Conservation (phyloP, 345 rosid species). For the Excoecaria cochinchinensis region DNA sequence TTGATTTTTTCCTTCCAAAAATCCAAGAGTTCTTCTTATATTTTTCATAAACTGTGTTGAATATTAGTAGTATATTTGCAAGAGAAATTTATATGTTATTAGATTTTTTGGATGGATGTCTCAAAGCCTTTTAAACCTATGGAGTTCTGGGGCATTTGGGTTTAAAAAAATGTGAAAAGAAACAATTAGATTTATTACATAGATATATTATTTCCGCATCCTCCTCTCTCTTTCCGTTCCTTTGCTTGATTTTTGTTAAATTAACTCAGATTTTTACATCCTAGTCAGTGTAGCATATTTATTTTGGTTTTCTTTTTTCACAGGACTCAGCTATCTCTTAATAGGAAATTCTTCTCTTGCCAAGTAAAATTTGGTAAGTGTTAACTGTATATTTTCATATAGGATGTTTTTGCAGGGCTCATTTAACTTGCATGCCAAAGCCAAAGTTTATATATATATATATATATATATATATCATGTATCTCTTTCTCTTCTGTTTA, state of each 20-base stretch:
- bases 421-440: no score
- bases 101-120: neutral
- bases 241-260: neutral
- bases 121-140: neutral
- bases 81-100: neutral
- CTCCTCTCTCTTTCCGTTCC: neutral
- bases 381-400: neutral
- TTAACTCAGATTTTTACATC: neutral
- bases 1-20: neutral
- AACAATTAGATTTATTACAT: neutral
- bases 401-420: neutral
- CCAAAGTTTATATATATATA: no score
- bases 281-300: neutral
- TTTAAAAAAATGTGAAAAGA: neutral
- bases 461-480: neutral
- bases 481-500: conserved; percentile 1
- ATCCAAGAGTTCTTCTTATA: neutral
- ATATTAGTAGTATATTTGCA: neutral
- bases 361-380: conserved; percentile 3
- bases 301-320: conserved; percentile 1
- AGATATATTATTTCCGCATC: neutral
- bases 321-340: conserved; percentile 8
- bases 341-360: conserved; percentile 7
- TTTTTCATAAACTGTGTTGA: neutral
- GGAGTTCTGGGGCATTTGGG: neutral